phyloP scores from a whole-genome alignment of 305 asterid genomes.

The Fraxinus platypoda region DNA sequence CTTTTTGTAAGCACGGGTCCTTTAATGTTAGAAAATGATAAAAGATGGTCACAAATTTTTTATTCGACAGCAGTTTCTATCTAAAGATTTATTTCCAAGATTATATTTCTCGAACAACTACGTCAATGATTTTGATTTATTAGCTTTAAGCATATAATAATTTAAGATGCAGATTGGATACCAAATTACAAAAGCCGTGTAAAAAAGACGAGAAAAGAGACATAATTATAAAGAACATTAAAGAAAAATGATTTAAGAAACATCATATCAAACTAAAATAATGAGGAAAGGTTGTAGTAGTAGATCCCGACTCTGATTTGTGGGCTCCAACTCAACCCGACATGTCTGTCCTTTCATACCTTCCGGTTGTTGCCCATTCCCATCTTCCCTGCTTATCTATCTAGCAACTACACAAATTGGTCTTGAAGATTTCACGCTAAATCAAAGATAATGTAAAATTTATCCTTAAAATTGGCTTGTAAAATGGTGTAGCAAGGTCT shows the following conservation, averaged over 20 bases:
- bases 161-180: not conserved
- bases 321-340: conserved; percentile 53
- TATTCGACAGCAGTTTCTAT: not conserved
- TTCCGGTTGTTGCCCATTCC: conserved; percentile 31
- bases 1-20: not conserved
- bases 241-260: conserved; percentile 7
- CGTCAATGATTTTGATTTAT: not conserved
- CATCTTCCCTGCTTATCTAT: not conserved
- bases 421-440: not conserved
- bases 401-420: not conserved
- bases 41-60: not conserved
- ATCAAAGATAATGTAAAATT: not conserved
- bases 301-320: conserved; percentile 57
- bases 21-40: not conserved
- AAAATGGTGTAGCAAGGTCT: not conserved
- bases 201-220: not conserved
- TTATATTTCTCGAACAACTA: not conserved
- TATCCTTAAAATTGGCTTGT: not conserved
- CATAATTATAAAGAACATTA: not conserved
- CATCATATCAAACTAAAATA: conserved; percentile 25
- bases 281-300: conserved; percentile 22
- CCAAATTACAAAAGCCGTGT: not conserved
- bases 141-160: not conserved
- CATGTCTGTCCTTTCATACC: conserved; percentile 36
- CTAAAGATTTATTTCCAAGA: not conserved